Evolutionary conservation across 768 basidiomycete species (phyloP).

Genomic region (Russula griseocarnosa): DNA sequence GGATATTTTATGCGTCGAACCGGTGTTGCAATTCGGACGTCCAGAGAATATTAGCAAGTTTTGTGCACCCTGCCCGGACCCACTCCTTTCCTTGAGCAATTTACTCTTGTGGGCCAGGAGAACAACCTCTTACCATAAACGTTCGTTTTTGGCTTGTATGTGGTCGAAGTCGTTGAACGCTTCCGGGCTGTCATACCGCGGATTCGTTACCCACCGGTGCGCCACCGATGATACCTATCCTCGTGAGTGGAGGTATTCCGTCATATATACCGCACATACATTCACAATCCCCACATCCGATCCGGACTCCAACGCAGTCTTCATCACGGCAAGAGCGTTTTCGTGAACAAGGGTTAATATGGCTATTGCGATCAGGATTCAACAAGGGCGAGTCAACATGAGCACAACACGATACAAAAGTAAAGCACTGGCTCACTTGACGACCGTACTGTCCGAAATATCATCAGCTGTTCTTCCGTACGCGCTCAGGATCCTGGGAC

Average conservation of each 20-base stretch:
- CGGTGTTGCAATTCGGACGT: slow-evolving; percentile 48
- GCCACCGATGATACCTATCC: slow-evolving; percentile 29
- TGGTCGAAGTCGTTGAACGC: slow-evolving; percentile 30
- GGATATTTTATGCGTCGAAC: slow-evolving; percentile 37
- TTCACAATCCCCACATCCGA: slow-evolving; percentile 61
- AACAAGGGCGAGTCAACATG: neutral
- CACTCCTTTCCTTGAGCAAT: neutral
- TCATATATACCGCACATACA: slow-evolving; percentile 35
- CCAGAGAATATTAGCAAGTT: slow-evolving; percentile 50
- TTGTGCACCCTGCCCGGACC: slow-evolving; percentile 42
- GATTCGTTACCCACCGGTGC: slow-evolving; percentile 11
- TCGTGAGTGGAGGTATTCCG: neutral
- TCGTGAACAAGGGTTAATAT: slow-evolving; percentile 57
- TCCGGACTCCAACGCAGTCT: slow-evolving; percentile 44
- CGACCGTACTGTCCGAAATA: slow-evolving; percentile 35
- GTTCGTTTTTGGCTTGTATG: slow-evolving; percentile 21
- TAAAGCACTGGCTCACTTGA: slow-evolving; percentile 39
- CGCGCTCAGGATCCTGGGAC: slow-evolving; percentile 19
- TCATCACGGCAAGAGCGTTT: slow-evolving; percentile 49
- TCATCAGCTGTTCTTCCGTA: slow-evolving; percentile 23
- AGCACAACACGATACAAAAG: neutral
- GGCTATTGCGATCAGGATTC: slow-evolving; percentile 37
- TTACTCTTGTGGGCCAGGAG: neutral
- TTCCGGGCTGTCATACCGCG: slow-evolving; percentile 27
- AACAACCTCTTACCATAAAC: slow-evolving; percentile 26